Evolutionary conservation across 495 filamentous ascomycete species (phyloP), one percentile per base, ranked within the genome.

Genomic region (Evernia prunastri): DNA sequence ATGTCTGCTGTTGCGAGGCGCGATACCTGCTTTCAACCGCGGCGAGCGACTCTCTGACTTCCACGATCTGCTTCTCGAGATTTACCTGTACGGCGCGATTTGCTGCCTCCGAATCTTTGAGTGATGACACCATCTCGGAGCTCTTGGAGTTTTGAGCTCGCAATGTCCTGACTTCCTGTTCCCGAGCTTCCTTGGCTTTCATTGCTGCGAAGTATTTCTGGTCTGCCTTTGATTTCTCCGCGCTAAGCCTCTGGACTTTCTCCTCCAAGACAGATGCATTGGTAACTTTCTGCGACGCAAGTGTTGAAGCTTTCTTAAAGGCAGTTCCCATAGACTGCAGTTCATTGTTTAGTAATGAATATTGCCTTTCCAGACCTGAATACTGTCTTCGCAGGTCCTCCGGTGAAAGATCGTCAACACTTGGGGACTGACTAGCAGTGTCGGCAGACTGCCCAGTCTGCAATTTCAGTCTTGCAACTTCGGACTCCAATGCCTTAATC

Each of bases 161-260:
- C 51, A 97, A 77, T 6, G 86, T 82, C 63, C 90, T 82, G 54
- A 92, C 86, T 74, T 96, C 92, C 45, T 81, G 77, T 23, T 87
- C 86, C 60, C 90, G 81, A 25, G 87, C 84, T 69, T 97, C 94
- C 72, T 91, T 96, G 67, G 89, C 86, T 72, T 96, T 97, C 80
- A 96, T 92, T 18, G 91, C 90, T 7, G 87, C 87, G 71, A 97
- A 97, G 72, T 96, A 98, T 74, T 97, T 97, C 73, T 97, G 92
- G 70, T 97, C 92, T 0, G 95, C 95, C 71, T 96, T 97, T 40
- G 86, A 84, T 74, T 97, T 98, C 74, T 98, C 94, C 0, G 91
- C 92, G 4, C 80, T 82, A 13, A 94, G 77, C 8, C 88, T 77
- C 33, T 83, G 80, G 45, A 95, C 78, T 66, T 87, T 87, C 56